Evolutionary conservation across 148 eudicot genomes (phyloP), one percentile per base, ranked within the genome.

Genomic region (Oxyria digyna): DNA sequence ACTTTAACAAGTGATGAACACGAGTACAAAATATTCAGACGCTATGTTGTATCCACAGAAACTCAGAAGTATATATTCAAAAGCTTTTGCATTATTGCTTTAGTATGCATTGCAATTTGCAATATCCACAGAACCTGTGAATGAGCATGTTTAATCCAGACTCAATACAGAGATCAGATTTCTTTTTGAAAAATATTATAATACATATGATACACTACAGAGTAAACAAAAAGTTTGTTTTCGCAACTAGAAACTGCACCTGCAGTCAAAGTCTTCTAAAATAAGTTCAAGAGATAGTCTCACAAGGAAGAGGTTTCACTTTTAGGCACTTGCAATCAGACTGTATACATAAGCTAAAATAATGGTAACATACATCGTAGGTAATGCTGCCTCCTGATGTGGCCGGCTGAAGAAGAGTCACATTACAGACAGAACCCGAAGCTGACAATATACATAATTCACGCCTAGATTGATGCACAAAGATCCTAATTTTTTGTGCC

Each of bases 381-480:
- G 87, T 79, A 52, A 91, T 71, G 77, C 75, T 80, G 78, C 96
- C 96, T 66, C 92, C 96, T 75, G 91, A 88, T 70, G 87, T 73
- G 52, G 89, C 90, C 38, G 91, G 87, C 72, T 91, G 97, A 63
- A 85, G 84, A 42, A 91, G 83, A 74, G 89, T 81, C 59, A 86
- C 92, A 81, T 78, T 85, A 31, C 87, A 63, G 37, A 91, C 75
- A 70, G 90, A 80, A 73, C 96, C 97, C 68, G 91, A 88, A 76
- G 97, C 97, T 35, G 97, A 91, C 73, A 91, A 77, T 71, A 91
- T 81, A 74, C 91, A 88, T 12, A 88, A 74, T 68, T 88, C 97
- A 14, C 79, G 76, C 74, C 76, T 84, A 77, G 82, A 73, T 81
- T 91, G 96, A 73, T 91, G 96, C 84, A 84, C 75, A 73, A 91